Evolutionary conservation across 306 rosid genomes (phyloP), one percentile per base, ranked within the genome.

Genomic region (Spatholobus suberectus): DNA sequence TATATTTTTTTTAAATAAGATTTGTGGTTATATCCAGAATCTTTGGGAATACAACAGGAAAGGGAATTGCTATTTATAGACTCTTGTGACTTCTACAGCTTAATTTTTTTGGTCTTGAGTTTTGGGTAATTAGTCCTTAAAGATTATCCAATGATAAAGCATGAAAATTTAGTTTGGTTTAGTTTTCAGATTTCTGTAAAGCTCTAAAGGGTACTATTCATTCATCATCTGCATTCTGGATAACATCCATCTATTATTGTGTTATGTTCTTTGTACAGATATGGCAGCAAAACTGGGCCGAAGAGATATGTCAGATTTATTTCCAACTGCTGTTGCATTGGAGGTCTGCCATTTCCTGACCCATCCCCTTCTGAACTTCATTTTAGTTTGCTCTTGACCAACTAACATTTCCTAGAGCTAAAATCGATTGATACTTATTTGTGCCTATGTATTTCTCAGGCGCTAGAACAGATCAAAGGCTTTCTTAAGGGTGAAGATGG

Each of bases 311-410:
- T 87, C 57, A 18, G 78, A 83, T 87, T 82, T 94, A 75, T 87
- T 96, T 0, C 96, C 97, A 24, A 52, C 80, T 41, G 90, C 79
- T 76, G 89, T 94, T 54, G 96, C 97, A 67, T 67, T 92, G 58
- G 97, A 92, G 98, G 98, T 90, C 11, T n/a, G 20, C 80, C 63
- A 40, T 57, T 73, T 86, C 46, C 63, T 40, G 35, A 76, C 78
- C 63, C 49, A 29, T 34, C 49, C 40, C 68, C 24, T 63, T 78
- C 75, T 67, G 26, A 46, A 62, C 38, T 21, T 75, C 51, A n/a
- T 10, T 18, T 23, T 34, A 63, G 20, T 40, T 75, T 21, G 58
- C 70, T 70, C 49, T 26, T 62, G 4, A 34, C 54, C 23, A 58
- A 3, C 26, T 40, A 62, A 62, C 5, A 6, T 27, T 81, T 34